phyloP scores from a whole-genome alignment of 305 asterid genomes.

The Fraxinus floribunda region DNA sequence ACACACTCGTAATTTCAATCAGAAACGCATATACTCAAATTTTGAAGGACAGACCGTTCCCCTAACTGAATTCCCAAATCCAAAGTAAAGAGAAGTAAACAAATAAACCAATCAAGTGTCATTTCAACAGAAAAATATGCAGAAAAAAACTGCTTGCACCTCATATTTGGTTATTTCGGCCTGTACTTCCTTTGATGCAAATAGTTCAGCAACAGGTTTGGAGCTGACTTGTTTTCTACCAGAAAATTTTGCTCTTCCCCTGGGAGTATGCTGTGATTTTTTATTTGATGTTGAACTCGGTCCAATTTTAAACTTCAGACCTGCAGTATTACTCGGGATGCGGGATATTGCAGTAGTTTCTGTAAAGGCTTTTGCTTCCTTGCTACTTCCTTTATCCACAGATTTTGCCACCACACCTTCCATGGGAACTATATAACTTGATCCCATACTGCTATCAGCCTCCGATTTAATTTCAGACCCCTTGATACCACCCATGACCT shows the following conservation, averaged over 20 bases:
- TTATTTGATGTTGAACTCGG: slow-evolving; percentile 52
- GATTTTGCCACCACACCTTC: slow-evolving; percentile 30
- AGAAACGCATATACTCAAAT: background rate
- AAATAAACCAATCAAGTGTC: background rate
- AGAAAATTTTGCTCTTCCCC: slow-evolving; percentile 41
- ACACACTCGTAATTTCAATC: background rate
- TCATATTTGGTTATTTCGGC: slow-evolving; percentile 67
- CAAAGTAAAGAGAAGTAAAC: slow-evolving; percentile 1
- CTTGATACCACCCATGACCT: slow-evolving; percentile 25
- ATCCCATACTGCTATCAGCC: slow-evolving; percentile 21
- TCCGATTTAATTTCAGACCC: slow-evolving; percentile 35
- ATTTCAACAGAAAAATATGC: background rate
- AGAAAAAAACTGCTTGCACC: slow-evolving; percentile 39
- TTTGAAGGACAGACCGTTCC: background rate
- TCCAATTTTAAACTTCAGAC: slow-evolving; percentile 53
- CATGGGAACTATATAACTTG: slow-evolving; percentile 29
- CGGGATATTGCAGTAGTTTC: slow-evolving; percentile 59
- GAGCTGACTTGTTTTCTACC: slow-evolving; percentile 51
- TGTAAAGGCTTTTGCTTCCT: slow-evolving; percentile 36
- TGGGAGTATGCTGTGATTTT: slow-evolving; percentile 47
- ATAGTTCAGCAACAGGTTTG: slow-evolving; percentile 59
- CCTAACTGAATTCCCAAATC: background rate
- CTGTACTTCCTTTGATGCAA: slow-evolving; percentile 61
- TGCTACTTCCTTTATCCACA: slow-evolving; percentile 35
- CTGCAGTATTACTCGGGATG: slow-evolving; percentile 55